Conservation (phyloP, 2,329 filamentous ascomycete genomes). For the Arthrobotrys entomopaga region DNA sequence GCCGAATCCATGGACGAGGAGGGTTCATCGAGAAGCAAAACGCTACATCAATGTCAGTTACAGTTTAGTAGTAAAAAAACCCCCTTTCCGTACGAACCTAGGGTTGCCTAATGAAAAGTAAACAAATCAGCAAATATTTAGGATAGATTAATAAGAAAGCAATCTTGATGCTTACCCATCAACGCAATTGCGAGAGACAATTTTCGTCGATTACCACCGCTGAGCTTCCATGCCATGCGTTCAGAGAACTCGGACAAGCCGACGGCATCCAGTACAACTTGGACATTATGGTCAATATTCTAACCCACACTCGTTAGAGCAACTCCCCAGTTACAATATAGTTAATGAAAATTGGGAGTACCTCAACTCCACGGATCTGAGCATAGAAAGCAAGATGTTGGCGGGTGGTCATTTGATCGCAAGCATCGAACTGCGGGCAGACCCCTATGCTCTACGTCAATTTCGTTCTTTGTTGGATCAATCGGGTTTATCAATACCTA, state of each 20-base stretch:
- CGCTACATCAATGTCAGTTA: slow-evolving; percentile 63
- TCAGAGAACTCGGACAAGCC: slow-evolving; percentile 76
- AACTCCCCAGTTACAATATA: neutral
- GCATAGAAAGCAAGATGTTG: slow-evolving; percentile 93
- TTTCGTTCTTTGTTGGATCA: neutral
- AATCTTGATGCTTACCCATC: slow-evolving; percentile 76
- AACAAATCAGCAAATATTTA: neutral
- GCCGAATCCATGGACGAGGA: slow-evolving; percentile 89
- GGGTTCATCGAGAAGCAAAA: slow-evolving; percentile 88
- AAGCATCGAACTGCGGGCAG: slow-evolving; percentile 86
- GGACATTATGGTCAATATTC: slow-evolving; percentile 80
- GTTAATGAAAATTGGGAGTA: neutral
- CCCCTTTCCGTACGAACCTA: slow-evolving; percentile 18
- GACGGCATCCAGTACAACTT: slow-evolving; percentile 80
- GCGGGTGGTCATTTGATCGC: slow-evolving; percentile 88
- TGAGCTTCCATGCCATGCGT: slow-evolving; percentile 81
- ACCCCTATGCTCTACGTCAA: slow-evolving; percentile 69
- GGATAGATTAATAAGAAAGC: neutral
- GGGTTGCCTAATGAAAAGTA: slow-evolving; percentile 32
- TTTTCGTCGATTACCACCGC: slow-evolving; percentile 94
- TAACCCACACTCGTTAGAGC: neutral
- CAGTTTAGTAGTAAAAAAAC: neutral
- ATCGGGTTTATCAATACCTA: slow-evolving; percentile 61
- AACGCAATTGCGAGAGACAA: slow-evolving; percentile 86
- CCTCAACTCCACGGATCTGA: slow-evolving; percentile 77